Evolutionary conservation across 2,329 filamentous ascomycete species (phyloP).

Genomic region (Aspergillus quadricinctus): DNA sequence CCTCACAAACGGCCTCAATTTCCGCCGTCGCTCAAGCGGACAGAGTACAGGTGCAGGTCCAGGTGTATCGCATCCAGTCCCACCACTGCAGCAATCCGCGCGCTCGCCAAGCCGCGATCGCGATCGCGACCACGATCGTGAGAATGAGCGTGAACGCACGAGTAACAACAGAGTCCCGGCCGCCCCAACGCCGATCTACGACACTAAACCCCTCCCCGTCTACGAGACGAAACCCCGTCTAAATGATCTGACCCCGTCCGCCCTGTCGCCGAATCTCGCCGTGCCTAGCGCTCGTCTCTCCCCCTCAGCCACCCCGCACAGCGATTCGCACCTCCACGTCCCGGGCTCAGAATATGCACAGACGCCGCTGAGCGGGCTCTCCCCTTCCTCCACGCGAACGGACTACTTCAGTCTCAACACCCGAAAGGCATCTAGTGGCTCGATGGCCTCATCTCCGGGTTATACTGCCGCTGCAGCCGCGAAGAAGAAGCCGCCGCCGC

Average conservation of each 20-base stretch:
- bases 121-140: not conserved
- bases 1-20: conserved; percentile 22
- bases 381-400: conserved; percentile 19
- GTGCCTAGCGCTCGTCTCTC: conserved; percentile 3
- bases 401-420: conserved; percentile 44
- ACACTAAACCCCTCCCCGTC: conserved; percentile 12
- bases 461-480: conserved; percentile 36
- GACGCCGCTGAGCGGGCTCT: conserved; percentile 22
- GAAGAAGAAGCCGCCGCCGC: conserved; percentile 75
- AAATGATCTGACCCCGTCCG: conserved; percentile 17
- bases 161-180: conserved; percentile 26
- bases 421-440: conserved; percentile 35
- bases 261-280: conserved; percentile 4
- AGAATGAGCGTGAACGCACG: not conserved
- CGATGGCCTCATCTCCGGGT: conserved; percentile 35
- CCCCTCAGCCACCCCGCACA: conserved; percentile 6
- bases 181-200: conserved; percentile 10
- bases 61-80: conserved; percentile 18
- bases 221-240: conserved; percentile 24
- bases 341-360: conserved; percentile 24
- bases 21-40: conserved; percentile 36
- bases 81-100: not conserved
- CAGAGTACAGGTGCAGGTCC: conserved; percentile 5
- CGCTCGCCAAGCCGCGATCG: not conserved
- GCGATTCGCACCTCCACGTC: conserved; percentile 22